Evolutionary conservation across 148 eudicot species (phyloP), one percentile per base, ranked within the genome.

Genomic region (Nyssa sinensis): DNA sequence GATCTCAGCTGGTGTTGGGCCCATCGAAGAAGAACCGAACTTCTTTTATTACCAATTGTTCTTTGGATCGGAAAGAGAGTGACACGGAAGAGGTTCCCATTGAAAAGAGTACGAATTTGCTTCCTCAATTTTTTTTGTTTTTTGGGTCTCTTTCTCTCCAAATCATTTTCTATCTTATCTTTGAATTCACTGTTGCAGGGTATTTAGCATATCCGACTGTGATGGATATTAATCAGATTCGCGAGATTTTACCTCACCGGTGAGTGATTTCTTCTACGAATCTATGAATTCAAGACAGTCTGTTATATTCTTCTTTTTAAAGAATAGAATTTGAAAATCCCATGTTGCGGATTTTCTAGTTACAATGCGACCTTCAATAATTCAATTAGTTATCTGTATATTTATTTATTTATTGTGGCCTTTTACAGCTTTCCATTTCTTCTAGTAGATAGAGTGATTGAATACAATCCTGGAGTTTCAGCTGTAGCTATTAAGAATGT

Each of bases 401-500:
- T 55, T 19, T 55, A 55, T 21, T 17, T 19, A 19, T 55, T 57
- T 81, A 21, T 72, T 71, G 37, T 33, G 33, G 67, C 69, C 65
- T 57, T 78, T 66, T 58, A 67, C 60, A 95, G 98, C 49, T 95
- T 86, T 81, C 98, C 98, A 3, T 92, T 95, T 82, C 77, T 95
- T 74, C 74, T 95, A 69, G 97, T 95, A 80, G 98, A 95, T 95
- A 92, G 97, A 90, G 98, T 95, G 86, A 71, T 92, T 59, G 97
- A 92, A 82, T 86, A 89, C 76, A 90, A 77, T 71, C 87, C 97
- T 30, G 97, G 98, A 64, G 97, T 88, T 61, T 89, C 98, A 2
- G 97, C 93, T 24, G 98, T 95, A 47, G 98, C 90, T 33, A 95
- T 95, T 55, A 95, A 94, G 87, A 95, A 95, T 82, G 98, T 95